Percentiles rank a stretch among this genome's conserved stretches.
These are phyloP conservation scores for Trichothecium roseum DNA, from an alignment of 2,329 filamentous ascomycete genomes.

Conservation along the genomic window DNA sequence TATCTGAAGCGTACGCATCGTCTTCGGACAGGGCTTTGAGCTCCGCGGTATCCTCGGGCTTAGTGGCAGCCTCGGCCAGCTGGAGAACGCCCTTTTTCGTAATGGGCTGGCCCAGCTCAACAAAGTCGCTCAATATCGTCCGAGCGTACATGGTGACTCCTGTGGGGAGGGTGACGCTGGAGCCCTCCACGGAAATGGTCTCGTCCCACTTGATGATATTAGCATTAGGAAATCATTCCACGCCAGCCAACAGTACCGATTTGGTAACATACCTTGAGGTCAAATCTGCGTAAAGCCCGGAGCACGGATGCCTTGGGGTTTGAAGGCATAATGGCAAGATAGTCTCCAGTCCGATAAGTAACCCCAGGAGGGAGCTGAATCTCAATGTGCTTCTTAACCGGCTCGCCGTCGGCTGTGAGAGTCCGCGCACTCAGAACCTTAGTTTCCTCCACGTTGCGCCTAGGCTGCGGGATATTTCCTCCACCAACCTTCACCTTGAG, in stretches of 20 bases:
- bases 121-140: conserved; percentile 57
- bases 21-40: conserved; percentile 35
- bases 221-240: too few species aligned
- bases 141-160: conserved; percentile 46
- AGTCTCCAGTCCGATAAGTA: conserved; percentile 64
- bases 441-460: conserved; percentile 54
- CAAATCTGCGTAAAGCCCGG: conserved; percentile 55
- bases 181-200: conserved; percentile 42
- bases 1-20: conserved; percentile 27
- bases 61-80: conserved; percentile 35
- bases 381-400: conserved; percentile 54
- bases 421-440: conserved; percentile 41
- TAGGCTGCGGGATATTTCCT: conserved; percentile 30
- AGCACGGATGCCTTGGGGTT: conserved; percentile 54
- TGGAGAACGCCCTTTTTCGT: conserved; percentile 48
- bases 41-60: conserved; percentile 29
- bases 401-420: conserved; percentile 30
- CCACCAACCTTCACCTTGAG: too few species aligned
- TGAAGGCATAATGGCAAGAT: conserved; percentile 62
- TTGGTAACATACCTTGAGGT: conserved; percentile 12
- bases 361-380: conserved; percentile 56
- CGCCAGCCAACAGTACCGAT: too few species aligned
- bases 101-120: conserved; percentile 63
- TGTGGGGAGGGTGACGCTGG: conserved; percentile 40
- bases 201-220: conserved; percentile 67